Evolutionary conservation across 2,329 filamentous ascomycete species (phyloP), one percentile per base, ranked within the genome.

Genomic region (Colletotrichum caudatum): DNA sequence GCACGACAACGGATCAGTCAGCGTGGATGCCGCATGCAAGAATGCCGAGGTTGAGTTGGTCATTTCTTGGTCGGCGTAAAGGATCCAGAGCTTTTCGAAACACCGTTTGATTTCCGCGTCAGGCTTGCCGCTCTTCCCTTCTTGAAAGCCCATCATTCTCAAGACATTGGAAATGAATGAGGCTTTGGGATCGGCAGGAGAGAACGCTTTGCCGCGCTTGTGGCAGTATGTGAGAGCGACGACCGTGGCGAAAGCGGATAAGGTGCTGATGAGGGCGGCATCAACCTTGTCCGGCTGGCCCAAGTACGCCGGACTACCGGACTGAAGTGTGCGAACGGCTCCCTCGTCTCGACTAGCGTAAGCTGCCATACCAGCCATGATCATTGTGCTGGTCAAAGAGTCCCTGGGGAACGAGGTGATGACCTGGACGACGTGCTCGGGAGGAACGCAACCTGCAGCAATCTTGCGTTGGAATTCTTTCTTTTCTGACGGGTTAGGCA

Each of bases 1-100:
- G 29, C 82, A 77, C 39, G 82, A 83, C 14, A 76, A 61, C 0
- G 85, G 84, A 71, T 87, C 85, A 1, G 84, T 80, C 0, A 87
- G 78, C 0, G 84, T 83, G 3, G 84, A 87, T 1, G 84, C 82
- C 2, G 83, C 82, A 57, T 84, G 81, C 3, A 87, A 77, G 63
- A 85, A 79, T 0, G 84, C 81, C 6, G 84, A 83, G 0, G 84
- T 86, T 0, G 84, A 84, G 59, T 84, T 80, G 23, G 85, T 85
- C 82, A 87, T 84, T 70, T 85, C 86, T 71, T 87, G 85, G 73
- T 81, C 85, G 0, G 82, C 80, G 68, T 83, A 83, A 2, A 87
- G 77, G 33, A 85, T 84, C 82, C 74, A 86, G 54, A 79, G 77
- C 72, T 75, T 81, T 76, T 65, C 78, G 76, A 71, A 82, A 71